Evolutionary conservation across 495 filamentous ascomycete species (phyloP).

Genomic region (Aspergillus panamensis): DNA sequence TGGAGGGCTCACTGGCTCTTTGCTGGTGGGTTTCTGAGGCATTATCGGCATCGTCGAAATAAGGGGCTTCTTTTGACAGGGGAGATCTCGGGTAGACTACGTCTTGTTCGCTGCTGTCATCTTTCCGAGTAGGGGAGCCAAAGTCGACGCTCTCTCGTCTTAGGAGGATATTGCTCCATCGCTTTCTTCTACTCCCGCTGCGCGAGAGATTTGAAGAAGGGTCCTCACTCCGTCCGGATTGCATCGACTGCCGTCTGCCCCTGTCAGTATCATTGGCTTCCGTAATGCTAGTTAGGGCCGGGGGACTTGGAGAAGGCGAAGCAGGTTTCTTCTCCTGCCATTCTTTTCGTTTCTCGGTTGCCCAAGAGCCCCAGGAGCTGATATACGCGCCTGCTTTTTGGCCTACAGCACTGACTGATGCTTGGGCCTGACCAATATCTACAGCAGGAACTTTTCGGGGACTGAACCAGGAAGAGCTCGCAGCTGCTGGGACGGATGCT

Average conservation of each 20-base stretch:
- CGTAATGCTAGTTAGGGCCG: slow-evolving; percentile 26
- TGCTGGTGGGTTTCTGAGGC: neutral
- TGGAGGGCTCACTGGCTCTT: neutral
- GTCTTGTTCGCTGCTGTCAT: slow-evolving; percentile 24
- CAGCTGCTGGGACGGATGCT: slow-evolving; percentile 13
- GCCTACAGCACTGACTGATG: slow-evolving; percentile 61
- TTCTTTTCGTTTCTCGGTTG: slow-evolving; percentile 76
- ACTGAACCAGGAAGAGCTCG: slow-evolving; percentile 25
- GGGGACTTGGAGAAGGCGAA: slow-evolving; percentile 29
- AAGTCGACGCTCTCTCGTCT: slow-evolving; percentile 40
- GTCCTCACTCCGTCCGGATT: slow-evolving; percentile 31
- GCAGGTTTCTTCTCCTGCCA: slow-evolving; percentile 46
- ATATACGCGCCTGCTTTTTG: slow-evolving; percentile 82
- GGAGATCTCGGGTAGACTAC: slow-evolving; percentile 36
- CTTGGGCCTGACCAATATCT: slow-evolving; percentile 64
- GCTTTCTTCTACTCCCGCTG: slow-evolving; percentile 42
- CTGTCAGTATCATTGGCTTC: slow-evolving; percentile 34
- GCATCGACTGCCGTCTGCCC: slow-evolving; percentile 34
- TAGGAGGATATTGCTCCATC: slow-evolving; percentile 45
- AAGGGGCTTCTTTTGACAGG: slow-evolving; percentile 32
- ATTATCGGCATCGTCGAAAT: slow-evolving; percentile 14
- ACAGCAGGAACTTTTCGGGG: slow-evolving; percentile 40
- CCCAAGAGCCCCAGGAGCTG: slow-evolving; percentile 94
- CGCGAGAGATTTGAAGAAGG: slow-evolving; percentile 31
- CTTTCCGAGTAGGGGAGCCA: slow-evolving; percentile 18